These are phyloP conservation scores for Chaetomium cochliodes DNA, from an alignment of 495 filamentous ascomycete species.

Conservation along the genomic window DNA sequence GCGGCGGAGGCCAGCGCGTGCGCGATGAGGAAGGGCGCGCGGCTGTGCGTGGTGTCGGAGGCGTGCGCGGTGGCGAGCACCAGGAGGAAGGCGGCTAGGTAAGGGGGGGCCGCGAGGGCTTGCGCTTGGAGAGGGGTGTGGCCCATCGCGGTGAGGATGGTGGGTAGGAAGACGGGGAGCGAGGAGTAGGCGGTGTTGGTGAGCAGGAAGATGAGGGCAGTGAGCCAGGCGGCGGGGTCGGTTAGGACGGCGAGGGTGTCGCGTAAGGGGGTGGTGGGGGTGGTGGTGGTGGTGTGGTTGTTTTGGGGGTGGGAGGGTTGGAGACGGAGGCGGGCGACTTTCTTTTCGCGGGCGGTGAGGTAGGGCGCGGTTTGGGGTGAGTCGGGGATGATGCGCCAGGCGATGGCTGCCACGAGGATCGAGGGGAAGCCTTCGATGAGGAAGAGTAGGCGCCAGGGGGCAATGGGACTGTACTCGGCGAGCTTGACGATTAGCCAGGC, in stretches of 20 bases:
- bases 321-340: conserved; percentile 66
- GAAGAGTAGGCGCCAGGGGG: conserved; percentile 82
- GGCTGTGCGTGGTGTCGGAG: conserved; percentile 63
- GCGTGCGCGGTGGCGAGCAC: conserved; percentile 68
- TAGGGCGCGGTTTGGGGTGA: conserved; percentile 65
- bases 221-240: conserved; percentile 69
- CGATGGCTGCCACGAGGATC: conserved; percentile 62
- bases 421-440: conserved; percentile 84
- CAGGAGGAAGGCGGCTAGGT: conserved; percentile 68
- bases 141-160: conserved; percentile 74
- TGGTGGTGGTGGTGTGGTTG: conserved; percentile 21
- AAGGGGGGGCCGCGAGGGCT: conserved; percentile 75
- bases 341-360: conserved; percentile 69
- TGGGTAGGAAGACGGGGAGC: conserved; percentile 81
- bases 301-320: conserved; percentile 6
- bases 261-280: conserved; percentile 34
- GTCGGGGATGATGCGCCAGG: conserved; percentile 74
- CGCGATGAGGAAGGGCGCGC: conserved; percentile 61
- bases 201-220: conserved; percentile 59
- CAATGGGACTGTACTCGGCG: conserved; percentile 54
- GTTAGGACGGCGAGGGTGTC: conserved; percentile 40
- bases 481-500: conserved; percentile 79
- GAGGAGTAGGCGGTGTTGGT: conserved; percentile 71
- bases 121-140: conserved; percentile 70
- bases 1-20: conserved; percentile 59